Evolutionary conservation across 352 stramenopile species (phyloP), one percentile per base, ranked within the genome.

Genomic region (Pythium dissimile): DNA sequence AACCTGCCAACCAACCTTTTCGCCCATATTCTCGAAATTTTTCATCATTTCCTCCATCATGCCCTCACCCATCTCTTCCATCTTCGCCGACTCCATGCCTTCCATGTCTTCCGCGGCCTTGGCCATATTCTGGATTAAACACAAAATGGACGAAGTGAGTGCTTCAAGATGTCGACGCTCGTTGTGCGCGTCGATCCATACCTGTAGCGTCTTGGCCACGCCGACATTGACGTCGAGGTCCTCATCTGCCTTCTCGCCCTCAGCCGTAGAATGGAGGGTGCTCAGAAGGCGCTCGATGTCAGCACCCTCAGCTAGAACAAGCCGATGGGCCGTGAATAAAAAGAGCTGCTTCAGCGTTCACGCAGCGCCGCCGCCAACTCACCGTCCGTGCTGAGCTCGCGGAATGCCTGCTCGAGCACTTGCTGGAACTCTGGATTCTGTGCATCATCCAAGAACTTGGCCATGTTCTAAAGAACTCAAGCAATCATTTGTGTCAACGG

Each of bases 21-120:
- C 85, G 28, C 92, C 92, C 88, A 98, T 89, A 58, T 92, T 77
- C 55, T 98, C 91, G 61, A 98, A 98, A 67, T 98, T 94, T 41
- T 82, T 85, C 88, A 98, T 97, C 84, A 99, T 97, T 52, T 98
- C 82, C 34, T 87, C 57, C 90, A 98, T 98, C 76, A 98, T 98
- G 16, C 98, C 81, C 65, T 98, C 92, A 50, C 89, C 89, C 77
- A 96, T 97, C 23, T 86, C 68, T 62, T 97, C 92, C 9, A 92
- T 61, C 45, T 94, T 83, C 8, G 72, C 78, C 9, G 78, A 85
- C 41, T 91, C 84, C 54, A 93, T 69, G 18, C 81, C 86, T 46
- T 95, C 86, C 76, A 94, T 89, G 54, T 91, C 86, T 65, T 92
- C 77, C 1, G 88, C 86, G 2, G 86, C 88, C 56, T 94, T 90